Percentiles rank a stretch among this genome's conserved stretches.
Evolutionary conservation across 192 early-diverging fungal species (phyloP).

Genomic region (Dissophora ornata): DNA sequence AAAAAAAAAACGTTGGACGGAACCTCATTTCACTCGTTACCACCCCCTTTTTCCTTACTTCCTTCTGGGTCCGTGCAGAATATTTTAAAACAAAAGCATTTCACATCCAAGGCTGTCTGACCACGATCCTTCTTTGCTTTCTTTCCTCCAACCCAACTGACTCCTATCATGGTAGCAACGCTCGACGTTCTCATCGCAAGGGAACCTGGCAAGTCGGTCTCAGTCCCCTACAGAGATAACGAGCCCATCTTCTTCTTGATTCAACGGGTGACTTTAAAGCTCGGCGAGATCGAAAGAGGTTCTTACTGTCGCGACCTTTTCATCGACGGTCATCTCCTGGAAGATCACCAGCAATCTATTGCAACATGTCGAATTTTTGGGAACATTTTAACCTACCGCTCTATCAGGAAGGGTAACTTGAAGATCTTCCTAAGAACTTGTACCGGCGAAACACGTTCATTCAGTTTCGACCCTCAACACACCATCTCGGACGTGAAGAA

Average conservation of each 20-base stretch:
- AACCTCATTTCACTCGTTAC: too few species aligned
- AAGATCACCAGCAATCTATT: background rate
- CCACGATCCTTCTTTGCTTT: too few species aligned
- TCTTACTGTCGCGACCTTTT: background rate
- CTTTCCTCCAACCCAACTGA: too few species aligned
- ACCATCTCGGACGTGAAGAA: too few species aligned
- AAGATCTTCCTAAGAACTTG: background rate
- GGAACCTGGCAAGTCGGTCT: background rate
- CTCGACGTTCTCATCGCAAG: background rate
- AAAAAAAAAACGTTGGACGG: too few species aligned
- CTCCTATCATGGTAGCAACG: too few species aligned
- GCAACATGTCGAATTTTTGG: background rate
- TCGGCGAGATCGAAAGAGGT: background rate
- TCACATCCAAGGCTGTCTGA: too few species aligned
- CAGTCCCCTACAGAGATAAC: background rate
- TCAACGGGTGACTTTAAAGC: background rate
- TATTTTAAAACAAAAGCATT: too few species aligned
- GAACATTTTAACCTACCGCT: too few species aligned
- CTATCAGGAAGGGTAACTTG: background rate
- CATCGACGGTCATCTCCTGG: background rate
- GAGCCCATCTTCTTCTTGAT: slow-evolving; percentile 2
- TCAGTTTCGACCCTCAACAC: too few species aligned
- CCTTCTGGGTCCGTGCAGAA: too few species aligned
- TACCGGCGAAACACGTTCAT: background rate
- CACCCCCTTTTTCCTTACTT: too few species aligned